Evolutionary conservation across 805 yeast genomes (phyloP).

Genomic region (Pichia phayaonensis): DNA sequence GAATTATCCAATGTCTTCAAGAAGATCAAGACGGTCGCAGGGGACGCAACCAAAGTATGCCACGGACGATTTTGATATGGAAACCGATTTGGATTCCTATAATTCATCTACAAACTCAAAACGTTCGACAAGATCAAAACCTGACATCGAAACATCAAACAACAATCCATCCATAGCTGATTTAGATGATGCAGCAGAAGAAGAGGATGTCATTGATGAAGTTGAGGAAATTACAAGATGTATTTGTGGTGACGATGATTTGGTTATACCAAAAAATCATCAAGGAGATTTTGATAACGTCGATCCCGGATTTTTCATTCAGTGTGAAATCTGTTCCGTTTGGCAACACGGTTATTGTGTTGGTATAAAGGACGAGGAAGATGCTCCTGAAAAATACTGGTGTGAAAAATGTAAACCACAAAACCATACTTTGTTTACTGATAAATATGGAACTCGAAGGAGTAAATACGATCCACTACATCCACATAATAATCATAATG

Average conservation of each 20-base stretch:
- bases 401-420: conserved; percentile 90
- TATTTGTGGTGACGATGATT: conserved; percentile 45
- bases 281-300: conserved; percentile 32
- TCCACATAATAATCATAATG: conserved; percentile 18
- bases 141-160: not conserved
- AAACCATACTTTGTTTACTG: conserved; percentile 50
- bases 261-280: conserved; percentile 24
- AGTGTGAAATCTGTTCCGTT: conserved; percentile 84
- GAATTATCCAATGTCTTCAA: conserved; percentile 19
- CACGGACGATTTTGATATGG: conserved; percentile 15
- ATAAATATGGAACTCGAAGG: conserved; percentile 39
- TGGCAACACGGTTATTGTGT: conserved; percentile 99
- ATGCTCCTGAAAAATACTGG: conserved; percentile 90
- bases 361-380: conserved; percentile 65
- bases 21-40: conserved; percentile 25
- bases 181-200: conserved; percentile 12
- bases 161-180: not conserved
- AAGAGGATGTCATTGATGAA: conserved; percentile 23
- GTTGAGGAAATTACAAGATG: conserved; percentile 46
- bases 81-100: conserved; percentile 3
- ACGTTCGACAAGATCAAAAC: conserved; percentile 2
- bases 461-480: conserved; percentile 38
- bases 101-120: not conserved
- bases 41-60: conserved; percentile 13
- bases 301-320: conserved; percentile 61